Conservation (phyloP, 257 asterid genomes). For the Nicotiana tomentosiformis region DNA sequence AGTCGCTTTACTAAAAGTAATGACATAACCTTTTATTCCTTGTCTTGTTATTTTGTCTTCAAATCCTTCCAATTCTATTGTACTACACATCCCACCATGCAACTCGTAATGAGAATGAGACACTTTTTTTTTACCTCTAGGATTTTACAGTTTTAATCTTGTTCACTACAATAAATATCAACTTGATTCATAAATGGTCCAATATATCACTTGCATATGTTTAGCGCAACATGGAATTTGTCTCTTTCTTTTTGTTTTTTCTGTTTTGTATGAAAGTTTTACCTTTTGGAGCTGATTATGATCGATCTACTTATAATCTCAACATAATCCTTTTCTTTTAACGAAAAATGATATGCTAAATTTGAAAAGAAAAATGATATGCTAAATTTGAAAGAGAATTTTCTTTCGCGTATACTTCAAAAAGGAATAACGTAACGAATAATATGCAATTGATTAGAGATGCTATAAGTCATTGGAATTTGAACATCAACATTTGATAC, state of each 20-base stretch:
- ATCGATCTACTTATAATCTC: background rate
- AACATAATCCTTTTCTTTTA: background rate
- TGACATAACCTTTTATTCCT: constrained; percentile 7
- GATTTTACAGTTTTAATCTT: background rate
- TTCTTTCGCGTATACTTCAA: background rate
- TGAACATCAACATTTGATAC: background rate
- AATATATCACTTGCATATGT: background rate
- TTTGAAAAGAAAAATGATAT: background rate
- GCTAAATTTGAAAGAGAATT: background rate
- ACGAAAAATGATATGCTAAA: too few species aligned
- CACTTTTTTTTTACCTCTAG: background rate
- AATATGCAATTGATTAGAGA: background rate
- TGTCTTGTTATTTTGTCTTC: constrained; percentile 8
- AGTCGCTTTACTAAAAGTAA: background rate
- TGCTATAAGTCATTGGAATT: background rate
- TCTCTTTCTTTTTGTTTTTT: background rate
- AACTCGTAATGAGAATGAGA: background rate
- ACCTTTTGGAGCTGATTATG: background rate
- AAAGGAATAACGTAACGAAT: background rate
- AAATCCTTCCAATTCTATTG: background rate
- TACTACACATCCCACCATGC: background rate
- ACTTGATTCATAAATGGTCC: background rate
- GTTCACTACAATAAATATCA: background rate
- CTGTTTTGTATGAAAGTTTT: background rate
- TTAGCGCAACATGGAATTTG: background rate